Conservation (phyloP, 306 rosid species). For the Corylus americana region DNA sequence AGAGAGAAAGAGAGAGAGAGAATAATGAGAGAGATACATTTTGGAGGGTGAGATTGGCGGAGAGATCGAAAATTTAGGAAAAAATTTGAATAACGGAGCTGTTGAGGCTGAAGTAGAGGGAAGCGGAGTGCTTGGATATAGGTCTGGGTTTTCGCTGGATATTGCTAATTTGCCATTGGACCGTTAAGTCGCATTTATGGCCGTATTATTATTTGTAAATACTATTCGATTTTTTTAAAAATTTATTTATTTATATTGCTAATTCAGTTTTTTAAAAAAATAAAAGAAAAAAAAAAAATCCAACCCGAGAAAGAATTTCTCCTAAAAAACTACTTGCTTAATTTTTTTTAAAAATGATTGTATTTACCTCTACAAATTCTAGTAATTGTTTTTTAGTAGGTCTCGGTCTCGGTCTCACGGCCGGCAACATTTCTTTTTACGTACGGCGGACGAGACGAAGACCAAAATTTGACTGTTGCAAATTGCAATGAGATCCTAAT, state of each 20-base stretch:
- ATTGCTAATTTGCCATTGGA: conserved; percentile 6
- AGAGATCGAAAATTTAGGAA: conserved; percentile 36
- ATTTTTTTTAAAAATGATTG: too few species aligned
- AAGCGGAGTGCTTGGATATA: neutral
- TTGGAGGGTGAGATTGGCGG: conserved; percentile 51
- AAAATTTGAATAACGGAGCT: conserved; percentile 35
- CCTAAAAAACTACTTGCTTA: too few species aligned
- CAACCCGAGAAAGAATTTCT: too few species aligned
- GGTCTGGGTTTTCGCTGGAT: neutral
- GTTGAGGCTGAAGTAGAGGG: neutral
- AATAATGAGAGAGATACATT: neutral
- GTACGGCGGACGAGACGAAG: too few species aligned
- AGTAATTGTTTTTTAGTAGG: too few species aligned
- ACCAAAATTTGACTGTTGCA: too few species aligned
- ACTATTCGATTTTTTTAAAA: neutral
- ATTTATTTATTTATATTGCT: too few species aligned
- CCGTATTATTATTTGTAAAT: neutral
- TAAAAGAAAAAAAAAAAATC: too few species aligned
- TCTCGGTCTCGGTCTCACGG: too few species aligned
- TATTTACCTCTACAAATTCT: too few species aligned
- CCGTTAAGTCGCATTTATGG: neutral
- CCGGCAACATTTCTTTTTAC: neutral
- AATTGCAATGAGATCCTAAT: too few species aligned
- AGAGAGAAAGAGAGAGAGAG: conserved; percentile 10
- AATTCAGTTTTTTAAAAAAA: too few species aligned